Evolutionary conservation across 495 filamentous ascomycete genomes (phyloP), one percentile per base, ranked within the genome.

Genomic region (Chaetomidium leptoderma): DNA sequence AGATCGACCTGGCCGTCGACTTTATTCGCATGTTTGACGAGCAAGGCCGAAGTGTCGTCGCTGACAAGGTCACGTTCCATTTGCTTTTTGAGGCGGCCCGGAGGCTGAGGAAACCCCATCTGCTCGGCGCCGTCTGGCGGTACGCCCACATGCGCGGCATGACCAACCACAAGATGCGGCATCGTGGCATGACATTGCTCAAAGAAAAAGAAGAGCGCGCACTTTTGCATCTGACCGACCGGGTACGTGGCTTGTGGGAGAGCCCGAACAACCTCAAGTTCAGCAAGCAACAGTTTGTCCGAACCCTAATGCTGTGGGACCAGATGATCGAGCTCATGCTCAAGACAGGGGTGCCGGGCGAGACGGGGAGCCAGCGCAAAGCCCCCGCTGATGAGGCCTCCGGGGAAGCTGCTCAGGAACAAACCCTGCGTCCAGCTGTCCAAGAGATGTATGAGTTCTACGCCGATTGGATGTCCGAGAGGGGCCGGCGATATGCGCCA

Each of bases 61-160:
- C 56, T 16, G 63, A 72, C 26, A 8, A 2, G 0, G 27, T 57
- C 39, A 66, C 68, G 2, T 72, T 64, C 39, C 46, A 69, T 16
- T 13, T 67, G 4, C 64, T 78, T 26, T 74, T 72, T 50, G 55
- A 66, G 39, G 10, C 60, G 35, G 72, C 68, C 8, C 70, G 66
- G 59, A 53, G 21, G 45, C 29, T 42, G n/a, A 55, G 54, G 8
- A 69, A 57, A 43, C 72, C 71, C 26, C 70, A 76, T 42, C 57
- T 72, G 51, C 42, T 73, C 37, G 62, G 68, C 50, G 70, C 71
- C 17, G 44, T 73, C 37, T 77, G 67, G 66, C 70, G 74, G 47
- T 76, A 73, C 59, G 67, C 68, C 5, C 61, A 53, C 29, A 49
- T 69, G 8, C 21, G 36, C 10, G 56, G 54, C 13, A 6, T 36